Conservation (phyloP, 139 green algal genomes). For the Chlorella sp. region DNA sequence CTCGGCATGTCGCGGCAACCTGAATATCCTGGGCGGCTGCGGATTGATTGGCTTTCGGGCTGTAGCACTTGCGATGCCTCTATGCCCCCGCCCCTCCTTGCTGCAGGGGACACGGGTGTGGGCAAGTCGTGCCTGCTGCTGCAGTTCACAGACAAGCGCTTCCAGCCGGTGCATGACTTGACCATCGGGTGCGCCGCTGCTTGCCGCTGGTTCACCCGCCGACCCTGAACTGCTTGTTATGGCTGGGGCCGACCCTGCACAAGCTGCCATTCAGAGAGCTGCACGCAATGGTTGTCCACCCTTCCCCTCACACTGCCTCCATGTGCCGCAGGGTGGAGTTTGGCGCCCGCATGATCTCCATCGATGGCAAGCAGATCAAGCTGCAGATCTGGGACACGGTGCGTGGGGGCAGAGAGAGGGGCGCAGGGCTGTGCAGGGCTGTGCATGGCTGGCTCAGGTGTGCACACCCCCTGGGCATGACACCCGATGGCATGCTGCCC, state of each 20-base stretch:
- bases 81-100: not conserved
- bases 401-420: slow-evolving; percentile 49
- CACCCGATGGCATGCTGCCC: not conserved
- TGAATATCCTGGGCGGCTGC: no score
- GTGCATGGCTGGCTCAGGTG: no score
- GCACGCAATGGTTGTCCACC: no score
- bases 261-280: no score
- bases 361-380: slow-evolving; percentile 99
- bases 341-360: slow-evolving; percentile 96
- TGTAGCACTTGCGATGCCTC: no score
- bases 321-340: slow-evolving; percentile 39
- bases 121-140: slow-evolving; percentile 99
- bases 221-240: no score
- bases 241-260: no score
- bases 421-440: not conserved
- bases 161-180: slow-evolving; percentile 89
- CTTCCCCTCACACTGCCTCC: not conserved
- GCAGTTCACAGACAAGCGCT: slow-evolving; percentile 99
- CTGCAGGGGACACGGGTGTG: slow-evolving; percentile 79
- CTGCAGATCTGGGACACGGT: slow-evolving; percentile 98
- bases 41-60: no score
- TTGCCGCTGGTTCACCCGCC: no score
- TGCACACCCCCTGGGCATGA: no score
- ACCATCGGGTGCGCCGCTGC: slow-evolving; percentile 56
- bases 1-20: no score